Base-by-base conservation (phyloP, 2,329 filamentous ascomycete genomes). In the Colletotrichum tropicale region DNA sequence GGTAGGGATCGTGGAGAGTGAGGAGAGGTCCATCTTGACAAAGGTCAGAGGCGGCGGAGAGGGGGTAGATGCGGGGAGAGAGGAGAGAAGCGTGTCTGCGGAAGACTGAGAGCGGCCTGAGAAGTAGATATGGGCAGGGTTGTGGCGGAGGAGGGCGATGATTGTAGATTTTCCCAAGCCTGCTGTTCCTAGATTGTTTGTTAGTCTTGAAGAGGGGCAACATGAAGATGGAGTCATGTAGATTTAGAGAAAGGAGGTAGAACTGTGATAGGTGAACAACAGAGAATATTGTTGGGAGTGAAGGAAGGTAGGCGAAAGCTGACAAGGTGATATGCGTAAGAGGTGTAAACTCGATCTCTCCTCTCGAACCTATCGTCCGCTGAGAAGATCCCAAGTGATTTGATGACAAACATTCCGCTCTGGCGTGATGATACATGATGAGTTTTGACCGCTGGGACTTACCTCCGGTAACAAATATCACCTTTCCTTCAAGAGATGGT, bases 91-190 rank as follows among this genome's bases (percentile, higher is more conserved):
- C 10, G 86, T 84, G 9, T 86, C 83, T 24, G 84, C 86, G 13
- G 86, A 86, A 61, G 86, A 83, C 56, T 80, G 82, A 24, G 84
- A 88, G 61, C 90, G 87, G 4, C 89, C 89, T 16, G 86, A 89
- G 74, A 92, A 86, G 82, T 89, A 91, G 76, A 92, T 88, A 71
- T 89, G 87, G 1, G 83, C 82, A 3, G 90, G 89, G 9, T 84
- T 80, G 79, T 91, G 90, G 21, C 58, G 28, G 24, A 76, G 71
- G 18, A 76, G 66, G 43, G 74, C 26, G 21, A 18, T 18, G 32
- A 70, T 66, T 16, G 74, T 74, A 10, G 74, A 28, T 66, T 74
- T 76, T n/a, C 74, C 74, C 4, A 74, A n/a, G 6, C 71, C 74
- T n/a, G 74, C 71, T 66, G 74, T 74, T 24, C 74, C 71, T 76